A percentile compares a stretch with the other conserved stretches of the same genome.
Conservation (phyloP, 495 filamentous ascomycete genomes). For the Penicillium arizonense region DNA sequence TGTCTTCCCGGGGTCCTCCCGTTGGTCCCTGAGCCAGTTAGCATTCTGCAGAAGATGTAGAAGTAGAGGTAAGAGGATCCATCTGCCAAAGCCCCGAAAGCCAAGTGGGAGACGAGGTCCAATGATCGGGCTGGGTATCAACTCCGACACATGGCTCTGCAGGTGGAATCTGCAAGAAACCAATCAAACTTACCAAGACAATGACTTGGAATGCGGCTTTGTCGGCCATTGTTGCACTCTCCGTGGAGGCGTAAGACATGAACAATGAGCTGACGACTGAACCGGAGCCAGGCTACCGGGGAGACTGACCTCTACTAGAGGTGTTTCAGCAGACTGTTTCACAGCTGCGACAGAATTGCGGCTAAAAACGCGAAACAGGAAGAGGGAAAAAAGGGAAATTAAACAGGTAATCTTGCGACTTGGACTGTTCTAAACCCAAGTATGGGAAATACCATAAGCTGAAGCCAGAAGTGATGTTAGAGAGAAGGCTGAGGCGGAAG, state of each 20-base stretch:
- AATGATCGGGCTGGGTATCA: not conserved
- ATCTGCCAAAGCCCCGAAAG: slow-evolving; percentile 20
- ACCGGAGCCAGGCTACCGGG: not conserved
- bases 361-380: not conserved
- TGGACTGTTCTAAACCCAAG: not conserved
- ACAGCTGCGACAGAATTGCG: not conserved
- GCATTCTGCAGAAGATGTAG: not conserved
- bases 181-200: slow-evolving; percentile 63
- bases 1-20: slow-evolving; percentile 86
- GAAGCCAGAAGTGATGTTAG: no score
- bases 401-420: slow-evolving; percentile 7
- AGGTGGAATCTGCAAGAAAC: slow-evolving; percentile 10
- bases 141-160: not conserved
- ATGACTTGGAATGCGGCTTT: slow-evolving; percentile 70
- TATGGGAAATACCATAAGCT: no score
- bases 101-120: not conserved
- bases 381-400: not conserved
- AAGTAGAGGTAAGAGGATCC: slow-evolving; percentile 2
- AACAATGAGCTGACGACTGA: not conserved
- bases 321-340: slow-evolving; percentile 1
- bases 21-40: slow-evolving; percentile 74
- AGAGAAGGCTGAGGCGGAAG: no score
- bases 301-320: not conserved
- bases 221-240: slow-evolving; percentile 15
- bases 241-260: slow-evolving; percentile 9